phyloP scores from a whole-genome alignment of 257 asterid species.

The Anisodus acutangulus region DNA sequence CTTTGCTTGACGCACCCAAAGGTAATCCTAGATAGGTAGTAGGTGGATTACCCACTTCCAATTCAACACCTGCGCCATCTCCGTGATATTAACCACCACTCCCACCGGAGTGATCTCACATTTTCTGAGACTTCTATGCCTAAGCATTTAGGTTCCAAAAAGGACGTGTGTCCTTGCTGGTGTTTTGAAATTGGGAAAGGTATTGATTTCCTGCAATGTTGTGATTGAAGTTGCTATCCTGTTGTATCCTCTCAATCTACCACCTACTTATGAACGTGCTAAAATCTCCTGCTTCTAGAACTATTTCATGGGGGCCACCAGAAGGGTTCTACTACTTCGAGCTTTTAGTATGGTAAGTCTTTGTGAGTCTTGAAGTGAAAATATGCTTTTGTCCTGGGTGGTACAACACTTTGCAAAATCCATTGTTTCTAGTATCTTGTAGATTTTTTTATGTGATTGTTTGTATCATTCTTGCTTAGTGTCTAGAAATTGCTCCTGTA shows the following conservation, averaged over 20 bases:
- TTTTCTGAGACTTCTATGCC: neutral
- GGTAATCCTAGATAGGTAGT: too few relatives aligned
- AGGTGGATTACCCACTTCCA: too few relatives aligned
- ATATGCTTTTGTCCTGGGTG: slow-evolving; percentile 2
- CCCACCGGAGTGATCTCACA: too few relatives aligned
- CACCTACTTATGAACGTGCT: slow-evolving; percentile 24
- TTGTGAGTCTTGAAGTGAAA: slow-evolving; percentile 14
- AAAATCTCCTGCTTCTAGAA: slow-evolving; percentile 6
- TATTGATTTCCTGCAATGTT: neutral
- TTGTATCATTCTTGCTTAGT: slow-evolving; percentile 17
- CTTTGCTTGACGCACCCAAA: too few relatives aligned
- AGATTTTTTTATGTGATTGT: slow-evolving; percentile 11
- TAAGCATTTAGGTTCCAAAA: neutral
- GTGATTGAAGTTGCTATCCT: slow-evolving; percentile 22
- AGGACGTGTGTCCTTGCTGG: slow-evolving; percentile 13
- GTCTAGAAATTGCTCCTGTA: neutral
- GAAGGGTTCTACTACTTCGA: slow-evolving; percentile 2
- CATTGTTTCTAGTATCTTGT: slow-evolving; percentile 2
- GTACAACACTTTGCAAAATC: slow-evolving; percentile 8
- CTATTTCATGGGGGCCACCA: neutral
- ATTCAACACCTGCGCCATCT: too few relatives aligned
- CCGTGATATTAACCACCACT: too few relatives aligned
- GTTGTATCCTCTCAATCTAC: slow-evolving; percentile 13
- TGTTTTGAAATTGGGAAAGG: neutral
- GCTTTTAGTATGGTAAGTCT: neutral